Evolutionary conservation across 2,329 filamentous ascomycete genomes (phyloP), one percentile per base, ranked within the genome.

Genomic region (Plenodomus lindquistii): DNA sequence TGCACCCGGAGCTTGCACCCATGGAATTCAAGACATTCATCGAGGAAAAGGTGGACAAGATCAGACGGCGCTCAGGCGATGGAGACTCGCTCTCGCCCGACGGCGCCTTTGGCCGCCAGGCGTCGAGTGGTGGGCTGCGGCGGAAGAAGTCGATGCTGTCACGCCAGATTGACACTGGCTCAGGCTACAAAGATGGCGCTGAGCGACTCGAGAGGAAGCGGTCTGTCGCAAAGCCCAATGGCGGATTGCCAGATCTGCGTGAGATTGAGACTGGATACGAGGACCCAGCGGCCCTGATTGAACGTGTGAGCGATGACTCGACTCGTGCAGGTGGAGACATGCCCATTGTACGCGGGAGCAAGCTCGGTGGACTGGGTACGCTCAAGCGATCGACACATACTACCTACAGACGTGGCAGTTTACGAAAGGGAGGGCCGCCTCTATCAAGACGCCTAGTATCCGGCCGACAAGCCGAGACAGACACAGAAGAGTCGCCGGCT

Each of bases 61-160:
- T 97, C 61, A 87, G 91, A 70, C 82, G 92, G 58, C 84, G 89
- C 62, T 96, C 92, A 1, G 87, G 87, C 19, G 91, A 73, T 39
- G 62, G 71, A 86, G 59, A 86, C 80, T 55, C 60, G 31, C 75
- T 91, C 39, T 83, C 85, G 22, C 74, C 81, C 5, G 81, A 87
- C 54, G 75, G 79, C 59, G 48, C 56, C 18, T 52, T 83, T 65
- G 77, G 84, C 53, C 72, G 80, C 73, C 73, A 83, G 74, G 69
- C 76, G 11, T 84, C 80, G 3, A 65, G 74, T 4, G 83, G 83
- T 15, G 82, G 88, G 34, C 70, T 97, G 54, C 82, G 86, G 60
- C 84, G 94, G 62, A 96, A 96, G 73, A 96, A 94, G 73, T 97
- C 93, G 0, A 97, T 96, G 89, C 79, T 99, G 4, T 97, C 93